phyloP scores from a whole-genome alignment of 257 asterid species.

The Gentiana straminea region DNA sequence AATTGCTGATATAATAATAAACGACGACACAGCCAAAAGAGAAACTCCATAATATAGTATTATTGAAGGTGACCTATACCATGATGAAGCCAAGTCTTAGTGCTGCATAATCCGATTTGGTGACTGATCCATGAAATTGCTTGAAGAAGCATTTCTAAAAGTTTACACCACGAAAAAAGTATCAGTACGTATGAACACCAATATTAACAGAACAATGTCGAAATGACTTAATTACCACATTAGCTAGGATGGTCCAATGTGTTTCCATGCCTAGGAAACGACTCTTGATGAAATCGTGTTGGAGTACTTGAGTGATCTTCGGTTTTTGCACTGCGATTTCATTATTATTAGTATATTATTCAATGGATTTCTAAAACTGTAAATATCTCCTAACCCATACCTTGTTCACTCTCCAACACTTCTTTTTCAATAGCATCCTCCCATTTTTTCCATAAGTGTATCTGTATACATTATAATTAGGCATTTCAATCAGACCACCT shows the following conservation, averaged over 20 bases:
- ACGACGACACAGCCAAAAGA: not conserved
- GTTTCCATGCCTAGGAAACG: constrained; percentile 70
- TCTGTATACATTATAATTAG: constrained; percentile 28
- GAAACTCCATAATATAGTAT: not conserved
- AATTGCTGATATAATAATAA: not conserved
- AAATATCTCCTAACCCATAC: too few relatives aligned
- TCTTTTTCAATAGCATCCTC: constrained; percentile 68
- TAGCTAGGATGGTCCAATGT: constrained; percentile 43
- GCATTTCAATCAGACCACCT: not conserved
- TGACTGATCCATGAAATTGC: constrained; percentile 91
- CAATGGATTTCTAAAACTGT: too few relatives aligned
- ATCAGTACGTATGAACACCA: too few relatives aligned
- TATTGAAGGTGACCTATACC: constrained; percentile 24
- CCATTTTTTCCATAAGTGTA: constrained; percentile 91
- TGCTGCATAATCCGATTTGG: constrained; percentile 77
- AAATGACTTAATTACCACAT: constrained; percentile 54
- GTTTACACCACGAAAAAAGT: not conserved
- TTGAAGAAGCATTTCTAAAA: constrained; percentile 82
- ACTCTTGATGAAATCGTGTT: constrained; percentile 77
- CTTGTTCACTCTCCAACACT: constrained; percentile 26
- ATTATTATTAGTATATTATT: not conserved
- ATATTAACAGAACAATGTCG: not conserved
- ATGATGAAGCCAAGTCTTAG: constrained; percentile 85
- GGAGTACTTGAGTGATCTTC: constrained; percentile 64
- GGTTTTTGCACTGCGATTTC: constrained; percentile 45